phyloP scores from a whole-genome alignment of 331 rosid species.

The Cucumis variabilis region DNA sequence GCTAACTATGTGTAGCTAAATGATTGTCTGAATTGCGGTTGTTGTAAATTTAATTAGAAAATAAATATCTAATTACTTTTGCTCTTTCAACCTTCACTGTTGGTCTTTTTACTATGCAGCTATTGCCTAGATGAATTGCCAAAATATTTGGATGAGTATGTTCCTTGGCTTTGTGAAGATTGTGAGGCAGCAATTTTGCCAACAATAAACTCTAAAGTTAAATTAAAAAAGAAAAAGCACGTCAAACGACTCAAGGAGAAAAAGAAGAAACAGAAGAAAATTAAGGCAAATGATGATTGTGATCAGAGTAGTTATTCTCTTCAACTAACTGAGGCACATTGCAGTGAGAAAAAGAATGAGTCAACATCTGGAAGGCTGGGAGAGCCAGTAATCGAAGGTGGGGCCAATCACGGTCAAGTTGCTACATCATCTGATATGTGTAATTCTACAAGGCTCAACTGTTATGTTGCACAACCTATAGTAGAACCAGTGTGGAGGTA shows the following conservation, averaged over 20 bases:
- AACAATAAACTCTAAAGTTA: constrained; percentile 10
- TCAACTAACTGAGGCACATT: constrained; percentile 35
- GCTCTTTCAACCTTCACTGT: constrained; percentile 12
- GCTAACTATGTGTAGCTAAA: neutral
- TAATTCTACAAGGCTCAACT: constrained; percentile 22
- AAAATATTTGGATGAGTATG: constrained; percentile 36
- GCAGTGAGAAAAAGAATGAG: constrained; percentile 32
- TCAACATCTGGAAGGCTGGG: constrained; percentile 26
- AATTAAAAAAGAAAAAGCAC: constrained; percentile 1
- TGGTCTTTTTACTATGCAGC: constrained; percentile 44
- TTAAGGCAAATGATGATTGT: constrained; percentile 25
- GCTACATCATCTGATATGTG: constrained; percentile 21
- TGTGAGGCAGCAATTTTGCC: constrained; percentile 44
- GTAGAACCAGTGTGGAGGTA: constrained; percentile 80
- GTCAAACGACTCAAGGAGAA: neutral
- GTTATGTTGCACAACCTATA: constrained; percentile 57
- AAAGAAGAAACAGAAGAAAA: constrained; percentile 27
- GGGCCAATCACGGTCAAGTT: constrained; percentile 35
- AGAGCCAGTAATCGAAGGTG: constrained; percentile 33
- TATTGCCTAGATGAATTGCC: constrained; percentile 65
- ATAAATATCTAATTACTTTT: neutral
- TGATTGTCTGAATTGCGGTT: neutral
- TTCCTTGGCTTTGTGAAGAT: constrained; percentile 74
- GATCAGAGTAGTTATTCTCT: constrained; percentile 31
- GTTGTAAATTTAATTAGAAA: neutral